These are phyloP conservation scores for Mycena metata DNA, from an alignment of 768 basidiomycete genomes.

Conservation along the genomic window DNA sequence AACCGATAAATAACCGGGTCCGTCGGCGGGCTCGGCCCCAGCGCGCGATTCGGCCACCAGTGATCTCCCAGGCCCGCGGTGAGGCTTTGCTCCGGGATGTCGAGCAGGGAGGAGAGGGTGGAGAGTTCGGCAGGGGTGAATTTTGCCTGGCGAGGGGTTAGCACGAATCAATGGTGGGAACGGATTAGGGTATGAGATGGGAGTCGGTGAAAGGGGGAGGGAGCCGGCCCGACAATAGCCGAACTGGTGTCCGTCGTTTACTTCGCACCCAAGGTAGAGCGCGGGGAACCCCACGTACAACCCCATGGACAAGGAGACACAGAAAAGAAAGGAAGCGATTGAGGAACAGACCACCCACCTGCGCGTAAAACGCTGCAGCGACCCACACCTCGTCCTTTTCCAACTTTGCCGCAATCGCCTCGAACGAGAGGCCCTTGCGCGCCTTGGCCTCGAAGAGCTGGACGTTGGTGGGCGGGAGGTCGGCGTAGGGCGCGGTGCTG, in stretches of 20 bases:
- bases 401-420: conserved; percentile 73
- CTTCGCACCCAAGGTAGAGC: too few species aligned
- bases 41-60: conserved; percentile 83
- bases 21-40: conserved; percentile 78
- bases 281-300: too few species aligned
- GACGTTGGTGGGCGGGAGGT: conserved; percentile 65
- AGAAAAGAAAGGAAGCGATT: too few species aligned
- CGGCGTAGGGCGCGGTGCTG: conserved; percentile 59
- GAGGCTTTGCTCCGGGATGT: conserved; percentile 55
- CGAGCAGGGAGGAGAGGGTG: conserved; percentile 65
- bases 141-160: conserved; percentile 67
- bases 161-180: too few species aligned
- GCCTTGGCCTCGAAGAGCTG: conserved; percentile 77
- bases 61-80: conserved; percentile 66
- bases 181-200: too few species aligned
- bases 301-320: too few species aligned
- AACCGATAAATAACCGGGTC: conserved; percentile 88
- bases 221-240: too few species aligned
- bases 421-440: conserved; percentile 77
- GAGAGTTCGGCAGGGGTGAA: conserved; percentile 70
- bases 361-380: conserved; percentile 85
- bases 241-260: too few species aligned
- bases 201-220: too few species aligned
- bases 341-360: too few species aligned
- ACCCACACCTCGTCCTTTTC: conserved; percentile 86